Conservation (phyloP, 176 grass and related monocot species). For the Neostapfia colusana region DNA sequence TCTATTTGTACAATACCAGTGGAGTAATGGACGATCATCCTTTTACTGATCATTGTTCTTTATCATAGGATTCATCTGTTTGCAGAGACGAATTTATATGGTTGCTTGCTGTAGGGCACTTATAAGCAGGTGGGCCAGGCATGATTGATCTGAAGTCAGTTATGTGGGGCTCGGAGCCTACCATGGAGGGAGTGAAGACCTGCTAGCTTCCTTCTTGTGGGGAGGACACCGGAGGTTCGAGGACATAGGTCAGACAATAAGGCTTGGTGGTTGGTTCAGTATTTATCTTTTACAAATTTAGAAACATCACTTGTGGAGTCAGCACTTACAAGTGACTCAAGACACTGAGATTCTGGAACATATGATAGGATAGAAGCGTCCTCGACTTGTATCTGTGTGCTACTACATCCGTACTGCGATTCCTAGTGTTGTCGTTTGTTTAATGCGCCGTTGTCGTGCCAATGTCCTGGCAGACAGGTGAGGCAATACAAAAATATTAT, state of each 20-base stretch:
- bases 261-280: neutral
- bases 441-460: constrained; percentile 37
- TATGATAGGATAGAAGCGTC: constrained; percentile 17
- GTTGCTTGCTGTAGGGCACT: constrained; percentile 39
- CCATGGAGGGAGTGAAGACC: constrained; percentile 5
- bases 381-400: neutral
- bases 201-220: constrained; percentile 12
- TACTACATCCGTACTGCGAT: neutral
- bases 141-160: constrained; percentile 34
- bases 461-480: neutral
- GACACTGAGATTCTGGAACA: constrained; percentile 26
- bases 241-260: neutral
- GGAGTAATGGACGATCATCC: neutral
- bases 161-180: constrained; percentile 15
- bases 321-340: neutral
- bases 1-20: constrained; percentile 44
- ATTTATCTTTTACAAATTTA: neutral
- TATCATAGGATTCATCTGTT: neutral
- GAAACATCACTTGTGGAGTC: constrained; percentile 10
- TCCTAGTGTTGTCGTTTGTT: constrained; percentile 16
- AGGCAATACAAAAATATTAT: constrained; percentile 8
- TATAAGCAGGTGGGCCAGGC: constrained; percentile 40
- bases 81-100: constrained; percentile 12
- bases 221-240: neutral
- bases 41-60: constrained; percentile 18